Conservation (phyloP, 2,329 filamentous ascomycete species). For the Alternaria gansuensis region DNA sequence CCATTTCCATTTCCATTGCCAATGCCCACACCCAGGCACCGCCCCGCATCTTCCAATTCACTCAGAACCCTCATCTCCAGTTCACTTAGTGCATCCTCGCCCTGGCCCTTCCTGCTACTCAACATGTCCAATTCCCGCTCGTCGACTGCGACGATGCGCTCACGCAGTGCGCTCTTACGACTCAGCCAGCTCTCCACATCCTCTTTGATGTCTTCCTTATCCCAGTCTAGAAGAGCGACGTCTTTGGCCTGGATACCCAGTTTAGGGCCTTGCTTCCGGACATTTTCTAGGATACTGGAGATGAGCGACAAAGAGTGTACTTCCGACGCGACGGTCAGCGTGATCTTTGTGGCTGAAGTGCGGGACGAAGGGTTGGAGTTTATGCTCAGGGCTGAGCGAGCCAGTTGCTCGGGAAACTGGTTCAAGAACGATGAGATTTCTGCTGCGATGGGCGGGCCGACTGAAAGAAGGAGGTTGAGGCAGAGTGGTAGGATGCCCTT, state of each 20-base stretch:
- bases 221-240: slow-evolving; percentile 78
- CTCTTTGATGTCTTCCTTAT: slow-evolving; percentile 75
- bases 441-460: slow-evolving; percentile 81
- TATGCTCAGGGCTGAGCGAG: slow-evolving; percentile 75
- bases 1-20: slow-evolving; percentile 23
- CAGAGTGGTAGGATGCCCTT: slow-evolving; percentile 87
- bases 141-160: slow-evolving; percentile 76
- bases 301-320: slow-evolving; percentile 81
- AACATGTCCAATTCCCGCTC: slow-evolving; percentile 74
- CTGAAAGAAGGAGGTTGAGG: slow-evolving; percentile 83
- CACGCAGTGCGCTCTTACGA: slow-evolving; percentile 71
- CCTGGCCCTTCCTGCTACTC: slow-evolving; percentile 45
- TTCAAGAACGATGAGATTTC: slow-evolving; percentile 90
- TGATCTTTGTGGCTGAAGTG: slow-evolving; percentile 64
- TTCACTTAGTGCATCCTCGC: slow-evolving; percentile 57
- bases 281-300: slow-evolving; percentile 73
- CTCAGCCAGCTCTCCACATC: slow-evolving; percentile 85
- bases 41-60: slow-evolving; percentile 49
- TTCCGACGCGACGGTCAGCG: slow-evolving; percentile 77
- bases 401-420: slow-evolving; percentile 82
- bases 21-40: slow-evolving; percentile 48
- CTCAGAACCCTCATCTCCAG: slow-evolving; percentile 78
- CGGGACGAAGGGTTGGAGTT: slow-evolving; percentile 58
- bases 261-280: slow-evolving; percentile 60
- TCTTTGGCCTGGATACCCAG: slow-evolving; percentile 65